These are phyloP conservation scores for Globisporangium abappressorium DNA, from an alignment of 352 stramenopile genomes.

Conservation along the genomic window DNA sequence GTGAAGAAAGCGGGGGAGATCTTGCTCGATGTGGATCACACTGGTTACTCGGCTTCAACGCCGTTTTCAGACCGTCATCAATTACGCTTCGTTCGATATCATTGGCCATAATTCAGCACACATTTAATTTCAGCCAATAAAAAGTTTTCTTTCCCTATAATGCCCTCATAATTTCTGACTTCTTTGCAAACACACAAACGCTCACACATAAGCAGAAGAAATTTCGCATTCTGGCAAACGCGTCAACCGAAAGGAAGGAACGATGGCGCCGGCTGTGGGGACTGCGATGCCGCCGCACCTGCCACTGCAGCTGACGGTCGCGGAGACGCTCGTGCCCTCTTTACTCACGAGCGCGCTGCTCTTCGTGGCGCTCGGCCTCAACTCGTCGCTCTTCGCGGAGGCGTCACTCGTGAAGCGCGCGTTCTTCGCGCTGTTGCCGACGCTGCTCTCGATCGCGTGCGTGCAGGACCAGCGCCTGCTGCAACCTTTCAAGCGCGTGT, in stretches of 20 bases:
- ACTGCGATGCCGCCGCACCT: not conserved
- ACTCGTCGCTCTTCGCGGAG: constrained; percentile 16
- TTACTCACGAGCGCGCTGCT: constrained; percentile 22
- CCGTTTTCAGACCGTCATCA: not conserved
- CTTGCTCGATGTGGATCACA: not conserved
- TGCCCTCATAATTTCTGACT: not conserved
- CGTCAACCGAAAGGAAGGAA: not conserved
- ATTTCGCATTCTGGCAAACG: not conserved
- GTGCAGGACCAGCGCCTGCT: constrained; percentile 40
- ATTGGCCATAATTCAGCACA: not conserved
- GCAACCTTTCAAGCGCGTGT: constrained; percentile 30
- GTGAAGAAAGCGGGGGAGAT: not conserved
- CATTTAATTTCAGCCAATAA: not conserved
- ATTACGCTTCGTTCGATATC: not conserved
- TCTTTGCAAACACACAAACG: not conserved
- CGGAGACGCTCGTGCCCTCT: constrained; percentile 23
- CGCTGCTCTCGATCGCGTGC: constrained; percentile 37
- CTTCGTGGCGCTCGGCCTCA: constrained; percentile 11
- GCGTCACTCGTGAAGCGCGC: constrained; percentile 27
- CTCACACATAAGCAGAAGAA: not conserved
- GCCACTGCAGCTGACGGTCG: constrained; percentile 6
- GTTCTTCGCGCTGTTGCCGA: constrained; percentile 56
- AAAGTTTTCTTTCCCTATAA: not conserved
- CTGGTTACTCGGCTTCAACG: not conserved
- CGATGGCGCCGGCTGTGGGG: not conserved